Evolutionary conservation across 106 monocot species (phyloP).

Genomic region (Amphibolis antarctica): DNA sequence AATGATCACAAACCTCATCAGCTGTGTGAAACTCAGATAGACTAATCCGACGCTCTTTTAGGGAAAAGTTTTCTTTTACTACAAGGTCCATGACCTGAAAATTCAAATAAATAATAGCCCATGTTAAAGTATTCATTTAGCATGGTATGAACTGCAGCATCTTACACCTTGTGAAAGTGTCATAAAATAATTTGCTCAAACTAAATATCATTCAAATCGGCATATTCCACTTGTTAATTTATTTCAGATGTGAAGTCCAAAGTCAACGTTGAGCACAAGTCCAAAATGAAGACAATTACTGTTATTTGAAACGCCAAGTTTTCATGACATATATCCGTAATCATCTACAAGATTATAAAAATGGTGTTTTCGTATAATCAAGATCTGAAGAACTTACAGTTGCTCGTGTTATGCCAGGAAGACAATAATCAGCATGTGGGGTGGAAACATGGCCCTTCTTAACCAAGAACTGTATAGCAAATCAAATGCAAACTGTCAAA

Average conservation of each 20-base stretch:
- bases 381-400: constrained; percentile 40
- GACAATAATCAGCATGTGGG: constrained; percentile 94
- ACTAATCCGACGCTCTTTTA: constrained; percentile 77
- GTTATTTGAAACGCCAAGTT: too few relatives aligned
- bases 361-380: not conserved
- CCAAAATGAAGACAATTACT: too few relatives aligned
- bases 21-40: constrained; percentile 96
- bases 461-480: constrained; percentile 62
- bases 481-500: not conserved
- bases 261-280: too few relatives aligned
- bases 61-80: constrained; percentile 52
- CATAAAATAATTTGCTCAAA: too few relatives aligned
- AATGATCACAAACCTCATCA: constrained; percentile 57
- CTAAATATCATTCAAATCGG: too few relatives aligned
- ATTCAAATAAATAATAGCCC: not conserved
- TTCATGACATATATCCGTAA: too few relatives aligned
- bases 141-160: too few relatives aligned
- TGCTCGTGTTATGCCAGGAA: constrained; percentile 90
- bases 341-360: too few relatives aligned
- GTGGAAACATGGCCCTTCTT: constrained; percentile 82
- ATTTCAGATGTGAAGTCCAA: too few relatives aligned
- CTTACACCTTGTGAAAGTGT: too few relatives aligned
- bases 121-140: too few relatives aligned
- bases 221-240: too few relatives aligned
- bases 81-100: constrained; percentile 95